Conservation (phyloP, 2,329 filamentous ascomycete species). For the Cladorrhinum sp. region DNA sequence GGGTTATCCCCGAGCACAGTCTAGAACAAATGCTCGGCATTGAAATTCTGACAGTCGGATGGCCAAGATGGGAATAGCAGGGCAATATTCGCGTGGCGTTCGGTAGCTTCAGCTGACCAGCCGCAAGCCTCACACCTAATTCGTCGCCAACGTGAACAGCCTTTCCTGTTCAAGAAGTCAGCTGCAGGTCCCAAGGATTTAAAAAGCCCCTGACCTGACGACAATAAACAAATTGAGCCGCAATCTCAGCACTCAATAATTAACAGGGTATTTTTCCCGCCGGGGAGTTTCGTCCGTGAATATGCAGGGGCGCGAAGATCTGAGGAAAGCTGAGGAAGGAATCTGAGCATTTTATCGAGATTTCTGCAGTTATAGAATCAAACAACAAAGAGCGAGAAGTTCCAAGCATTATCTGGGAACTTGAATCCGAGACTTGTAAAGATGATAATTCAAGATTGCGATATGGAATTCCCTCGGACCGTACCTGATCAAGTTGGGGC, state of each 20-base stretch:
- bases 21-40: background rate
- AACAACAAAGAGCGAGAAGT: too few relatives aligned
- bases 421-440: too few relatives aligned
- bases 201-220: background rate
- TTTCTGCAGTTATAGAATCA: too few relatives aligned
- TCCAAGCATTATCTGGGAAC: too few relatives aligned
- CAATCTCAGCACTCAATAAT: background rate
- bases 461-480: too few relatives aligned
- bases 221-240: background rate
- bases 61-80: background rate
- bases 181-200: background rate
- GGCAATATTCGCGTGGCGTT: background rate
- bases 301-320: background rate
- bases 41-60: background rate
- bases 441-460: too few relatives aligned
- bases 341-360: too few relatives aligned
- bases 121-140: background rate
- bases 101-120: background rate
- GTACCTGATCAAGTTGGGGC: too few relatives aligned
- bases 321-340: too few relatives aligned
- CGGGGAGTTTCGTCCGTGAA: background rate
- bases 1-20: background rate
- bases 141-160: background rate
- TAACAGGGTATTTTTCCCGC: background rate
- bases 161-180: background rate